Evolutionary conservation across 2,329 filamentous ascomycete genomes (phyloP).

Genomic region (Alternaria sp.): DNA sequence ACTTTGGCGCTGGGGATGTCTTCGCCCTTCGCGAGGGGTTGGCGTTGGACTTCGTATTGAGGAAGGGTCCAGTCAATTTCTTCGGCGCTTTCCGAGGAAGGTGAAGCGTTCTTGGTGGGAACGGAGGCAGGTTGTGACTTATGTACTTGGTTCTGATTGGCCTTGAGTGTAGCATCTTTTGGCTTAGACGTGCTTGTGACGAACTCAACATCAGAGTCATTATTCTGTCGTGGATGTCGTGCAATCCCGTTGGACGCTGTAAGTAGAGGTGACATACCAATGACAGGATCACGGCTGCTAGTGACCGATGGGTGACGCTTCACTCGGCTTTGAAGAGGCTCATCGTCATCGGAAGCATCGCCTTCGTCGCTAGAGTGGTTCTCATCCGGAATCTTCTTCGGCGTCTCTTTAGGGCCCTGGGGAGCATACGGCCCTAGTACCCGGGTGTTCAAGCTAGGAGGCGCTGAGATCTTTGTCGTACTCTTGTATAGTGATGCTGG

Average conservation of each 20-base stretch:
- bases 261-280: not conserved
- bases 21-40: slow-evolving; percentile 15
- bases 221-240: not conserved
- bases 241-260: not conserved
- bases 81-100: not conserved
- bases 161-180: not conserved
- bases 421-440: not conserved
- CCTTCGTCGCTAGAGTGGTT: not conserved
- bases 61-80: slow-evolving; percentile 32
- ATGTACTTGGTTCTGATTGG: not conserved
- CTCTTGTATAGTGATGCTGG: not conserved
- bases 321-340: slow-evolving; percentile 24
- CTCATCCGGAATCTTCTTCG: not conserved
- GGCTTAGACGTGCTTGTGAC: slow-evolving; percentile 7
- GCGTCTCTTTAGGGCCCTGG: not conserved
- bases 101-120: not conserved
- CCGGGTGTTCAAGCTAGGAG: not conserved
- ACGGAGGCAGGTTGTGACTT: not conserved
- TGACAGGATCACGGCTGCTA: slow-evolving; percentile 8
- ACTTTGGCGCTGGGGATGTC: slow-evolving; percentile 38
- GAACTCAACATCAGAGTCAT: slow-evolving; percentile 10
- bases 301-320: slow-evolving; percentile 16
- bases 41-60: slow-evolving; percentile 24
- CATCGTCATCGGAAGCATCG: slow-evolving; percentile 27
- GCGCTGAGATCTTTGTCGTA: not conserved